Evolutionary conservation across 2,329 filamentous ascomycete genomes (phyloP).

Genomic region (Blastomyces silverae): DNA sequence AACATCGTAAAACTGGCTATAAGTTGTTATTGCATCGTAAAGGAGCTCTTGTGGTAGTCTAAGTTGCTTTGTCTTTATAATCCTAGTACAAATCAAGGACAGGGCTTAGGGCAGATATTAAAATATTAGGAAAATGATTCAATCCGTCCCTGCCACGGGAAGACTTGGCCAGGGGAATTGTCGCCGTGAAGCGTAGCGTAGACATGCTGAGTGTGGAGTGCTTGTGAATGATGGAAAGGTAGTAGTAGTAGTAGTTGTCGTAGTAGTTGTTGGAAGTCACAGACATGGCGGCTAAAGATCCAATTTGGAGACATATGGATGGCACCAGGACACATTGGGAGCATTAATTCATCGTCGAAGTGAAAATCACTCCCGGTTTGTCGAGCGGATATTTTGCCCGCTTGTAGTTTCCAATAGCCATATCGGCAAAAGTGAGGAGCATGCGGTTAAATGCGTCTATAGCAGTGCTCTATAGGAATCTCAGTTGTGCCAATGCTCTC

Average conservation of each 20-base stretch:
- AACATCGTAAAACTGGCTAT: constrained; percentile 21
- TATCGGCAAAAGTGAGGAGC: constrained; percentile 21
- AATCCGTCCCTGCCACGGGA: constrained; percentile 25
- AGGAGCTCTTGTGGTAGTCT: constrained; percentile 16
- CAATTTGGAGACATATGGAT: constrained; percentile 15
- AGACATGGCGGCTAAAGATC: too few species aligned
- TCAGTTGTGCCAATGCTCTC: constrained; percentile 25
- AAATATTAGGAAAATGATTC: constrained; percentile 21
- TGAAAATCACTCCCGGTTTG: constrained; percentile 22
- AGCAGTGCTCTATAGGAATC: constrained; percentile 27
- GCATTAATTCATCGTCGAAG: background rate
- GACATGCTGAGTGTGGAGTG: constrained; percentile 24
- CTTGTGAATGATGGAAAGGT: constrained; percentile 17
- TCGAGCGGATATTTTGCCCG: constrained; percentile 25
- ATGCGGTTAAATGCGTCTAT: constrained; percentile 25
- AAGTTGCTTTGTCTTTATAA: background rate
- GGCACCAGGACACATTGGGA: constrained; percentile 16
- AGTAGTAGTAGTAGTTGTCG: constrained; percentile 12
- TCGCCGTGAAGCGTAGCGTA: constrained; percentile 26
- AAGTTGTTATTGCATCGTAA: constrained; percentile 19
- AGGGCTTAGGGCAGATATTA: constrained; percentile 26
- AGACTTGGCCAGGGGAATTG: constrained; percentile 22
- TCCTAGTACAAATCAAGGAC: constrained; percentile 24
- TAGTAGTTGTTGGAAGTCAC: too few species aligned
- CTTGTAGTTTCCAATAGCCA: constrained; percentile 19